phyloP scores from a whole-genome alignment of 768 basidiomycete species.

The Cystofilobasidium capitatum region DNA sequence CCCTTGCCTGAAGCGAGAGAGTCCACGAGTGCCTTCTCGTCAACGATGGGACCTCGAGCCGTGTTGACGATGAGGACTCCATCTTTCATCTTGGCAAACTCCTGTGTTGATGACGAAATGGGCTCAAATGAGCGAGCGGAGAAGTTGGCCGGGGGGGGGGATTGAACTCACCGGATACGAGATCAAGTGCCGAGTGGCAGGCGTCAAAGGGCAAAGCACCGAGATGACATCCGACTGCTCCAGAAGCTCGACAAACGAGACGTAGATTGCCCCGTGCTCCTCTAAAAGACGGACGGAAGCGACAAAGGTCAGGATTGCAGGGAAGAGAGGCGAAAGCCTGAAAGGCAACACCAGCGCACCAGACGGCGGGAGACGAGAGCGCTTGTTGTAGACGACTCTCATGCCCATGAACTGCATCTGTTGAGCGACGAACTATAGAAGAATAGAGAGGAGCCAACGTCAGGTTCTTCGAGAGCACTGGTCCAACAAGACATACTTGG shows the following conservation, averaged over 20 bases:
- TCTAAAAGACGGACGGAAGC: slow-evolving; percentile 20
- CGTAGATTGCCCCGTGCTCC: slow-evolving; percentile 31
- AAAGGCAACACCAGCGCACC: slow-evolving; percentile 22
- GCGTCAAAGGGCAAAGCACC: slow-evolving; percentile 34
- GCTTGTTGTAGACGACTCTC: slow-evolving; percentile 38
- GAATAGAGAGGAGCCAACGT: slow-evolving; percentile 7
- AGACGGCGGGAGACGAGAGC: slow-evolving; percentile 28
- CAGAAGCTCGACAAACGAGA: slow-evolving; percentile 36
- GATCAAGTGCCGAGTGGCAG: slow-evolving; percentile 31
- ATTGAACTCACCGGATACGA: slow-evolving; percentile 12
- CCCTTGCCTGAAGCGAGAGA: slow-evolving; percentile 39
- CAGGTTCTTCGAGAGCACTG: neutral
- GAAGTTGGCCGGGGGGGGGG: neutral
- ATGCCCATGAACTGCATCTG: slow-evolving; percentile 36
- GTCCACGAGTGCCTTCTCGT: slow-evolving; percentile 37
- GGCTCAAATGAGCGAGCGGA: neutral
- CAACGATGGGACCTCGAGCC: slow-evolving; percentile 37
- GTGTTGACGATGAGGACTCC: slow-evolving; percentile 38
- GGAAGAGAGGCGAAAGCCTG: neutral
- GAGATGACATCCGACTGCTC: slow-evolving; percentile 33
- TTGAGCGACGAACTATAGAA: slow-evolving; percentile 31
- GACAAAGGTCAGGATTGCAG: neutral
- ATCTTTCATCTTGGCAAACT: slow-evolving; percentile 35
- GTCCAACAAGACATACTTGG: neutral
- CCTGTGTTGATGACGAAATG: neutral